These are phyloP conservation scores for Pelargonium myrrhifolium DNA, from an alignment of 441 rosid species.

Conservation along the genomic window DNA sequence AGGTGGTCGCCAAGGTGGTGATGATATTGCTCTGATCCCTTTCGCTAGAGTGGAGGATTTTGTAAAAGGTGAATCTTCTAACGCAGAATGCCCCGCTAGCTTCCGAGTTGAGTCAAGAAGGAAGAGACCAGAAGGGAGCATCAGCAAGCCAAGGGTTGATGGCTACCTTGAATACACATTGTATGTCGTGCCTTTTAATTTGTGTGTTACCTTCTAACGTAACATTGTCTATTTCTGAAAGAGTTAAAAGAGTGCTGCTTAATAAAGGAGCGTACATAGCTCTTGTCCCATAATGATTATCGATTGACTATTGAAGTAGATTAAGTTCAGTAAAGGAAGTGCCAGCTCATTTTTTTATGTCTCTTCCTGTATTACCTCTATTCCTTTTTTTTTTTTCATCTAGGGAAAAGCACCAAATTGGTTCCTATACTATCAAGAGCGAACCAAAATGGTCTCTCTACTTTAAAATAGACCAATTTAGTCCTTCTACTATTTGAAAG, in stretches of 20 bases:
- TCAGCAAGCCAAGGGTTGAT: slow-evolving; percentile 54
- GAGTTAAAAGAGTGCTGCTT: background rate
- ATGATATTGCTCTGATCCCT: slow-evolving; percentile 48
- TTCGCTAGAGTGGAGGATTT: slow-evolving; percentile 51
- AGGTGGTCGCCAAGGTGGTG: slow-evolving; percentile 55
- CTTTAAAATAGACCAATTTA: too few species aligned
- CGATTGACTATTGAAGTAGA: too few species aligned
- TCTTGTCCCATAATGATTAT: too few species aligned
- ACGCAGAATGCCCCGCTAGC: slow-evolving; percentile 48
- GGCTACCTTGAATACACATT: slow-evolving; percentile 50
- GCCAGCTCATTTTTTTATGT: too few species aligned
- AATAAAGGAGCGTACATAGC: too few species aligned
- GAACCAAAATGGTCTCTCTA: too few species aligned
- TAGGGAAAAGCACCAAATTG: too few species aligned
- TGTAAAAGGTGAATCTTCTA: slow-evolving; percentile 51
- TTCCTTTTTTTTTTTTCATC: too few species aligned
- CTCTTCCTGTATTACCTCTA: too few species aligned
- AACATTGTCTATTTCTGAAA: background rate
- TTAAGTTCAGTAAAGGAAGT: too few species aligned
- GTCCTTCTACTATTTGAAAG: too few species aligned
- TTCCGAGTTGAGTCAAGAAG: slow-evolving; percentile 53
- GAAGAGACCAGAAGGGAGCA: slow-evolving; percentile 48
- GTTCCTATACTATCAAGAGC: too few species aligned
- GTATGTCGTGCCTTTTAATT: slow-evolving; percentile 22
- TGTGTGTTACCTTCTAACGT: slow-evolving; percentile 5